These are phyloP conservation scores for Paraconiothyrium brasiliense DNA, from an alignment of 2,329 filamentous ascomycete genomes.

Conservation along the genomic window DNA sequence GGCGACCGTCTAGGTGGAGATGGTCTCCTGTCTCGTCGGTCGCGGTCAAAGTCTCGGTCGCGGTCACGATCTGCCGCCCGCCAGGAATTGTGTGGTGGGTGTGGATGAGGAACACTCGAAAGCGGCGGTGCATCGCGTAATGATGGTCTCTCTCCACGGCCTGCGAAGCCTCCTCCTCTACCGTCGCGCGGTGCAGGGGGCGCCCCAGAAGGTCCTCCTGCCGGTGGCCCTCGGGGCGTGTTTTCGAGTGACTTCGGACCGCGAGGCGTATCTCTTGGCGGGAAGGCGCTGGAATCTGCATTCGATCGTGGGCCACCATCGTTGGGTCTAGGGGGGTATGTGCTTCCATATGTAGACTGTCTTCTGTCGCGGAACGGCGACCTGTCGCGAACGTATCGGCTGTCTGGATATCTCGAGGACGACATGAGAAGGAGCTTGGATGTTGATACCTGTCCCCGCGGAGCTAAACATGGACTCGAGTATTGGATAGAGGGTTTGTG, in stretches of 20 bases:
- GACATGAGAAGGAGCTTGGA: constrained; percentile 38
- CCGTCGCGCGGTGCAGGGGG: constrained; percentile 61
- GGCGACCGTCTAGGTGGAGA: constrained; percentile 73
- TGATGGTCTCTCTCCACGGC: constrained; percentile 68
- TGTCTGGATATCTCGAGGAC: constrained; percentile 47
- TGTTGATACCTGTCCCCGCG: constrained; percentile 11
- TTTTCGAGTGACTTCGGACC: constrained; percentile 84
- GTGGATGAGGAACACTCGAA: constrained; percentile 40
- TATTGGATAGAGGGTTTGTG: background rate
- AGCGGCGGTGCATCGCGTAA: constrained; percentile 66
- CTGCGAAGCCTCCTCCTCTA: constrained; percentile 69
- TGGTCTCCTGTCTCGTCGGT: constrained; percentile 67
- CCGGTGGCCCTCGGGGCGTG: constrained; percentile 55
- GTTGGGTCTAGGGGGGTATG: constrained; percentile 61
- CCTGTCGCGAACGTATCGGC: constrained; percentile 53
- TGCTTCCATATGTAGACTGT: constrained; percentile 69
- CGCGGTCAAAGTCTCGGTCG: constrained; percentile 63
- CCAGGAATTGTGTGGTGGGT: constrained; percentile 63
- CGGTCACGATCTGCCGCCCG: constrained; percentile 62
- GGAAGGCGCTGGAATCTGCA: constrained; percentile 39
- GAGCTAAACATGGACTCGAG: constrained; percentile 29
- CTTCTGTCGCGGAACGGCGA: constrained; percentile 71
- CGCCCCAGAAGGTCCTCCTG: constrained; percentile 39
- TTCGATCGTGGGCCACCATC: constrained; percentile 40
- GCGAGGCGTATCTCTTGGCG: constrained; percentile 72